Evolutionary conservation across 2,329 filamentous ascomycete species (phyloP).

Genomic region (Aureobasidium uvarum): DNA sequence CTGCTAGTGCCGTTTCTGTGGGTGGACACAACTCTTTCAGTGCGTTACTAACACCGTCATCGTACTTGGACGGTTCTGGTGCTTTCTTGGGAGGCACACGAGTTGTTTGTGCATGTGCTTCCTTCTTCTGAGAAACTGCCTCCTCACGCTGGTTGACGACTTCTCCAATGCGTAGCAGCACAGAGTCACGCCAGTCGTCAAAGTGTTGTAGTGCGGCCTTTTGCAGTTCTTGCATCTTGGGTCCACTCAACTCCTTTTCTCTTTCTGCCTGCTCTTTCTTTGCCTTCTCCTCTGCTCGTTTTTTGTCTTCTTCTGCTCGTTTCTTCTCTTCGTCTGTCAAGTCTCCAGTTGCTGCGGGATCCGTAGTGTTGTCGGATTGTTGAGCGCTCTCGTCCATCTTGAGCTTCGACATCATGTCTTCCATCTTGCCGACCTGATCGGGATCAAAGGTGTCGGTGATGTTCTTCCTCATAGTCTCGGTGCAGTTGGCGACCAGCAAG

Average conservation of each 20-base stretch:
- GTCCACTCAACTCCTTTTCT: conserved; percentile 52
- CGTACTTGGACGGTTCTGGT: conserved; percentile 30
- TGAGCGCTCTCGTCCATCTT: conserved; percentile 29
- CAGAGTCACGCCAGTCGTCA: conserved; percentile 72
- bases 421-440: conserved; percentile 36
- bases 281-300: conserved; percentile 36
- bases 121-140: conserved; percentile 38
- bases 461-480: conserved; percentile 47
- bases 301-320: conserved; percentile 35
- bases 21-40: conserved; percentile 40
- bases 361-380: conserved; percentile 1
- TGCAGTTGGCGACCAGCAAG: conserved; percentile 48
- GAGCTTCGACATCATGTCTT: conserved; percentile 34
- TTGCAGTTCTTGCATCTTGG: conserved; percentile 63
- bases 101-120: conserved; percentile 40
- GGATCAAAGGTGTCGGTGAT: conserved; percentile 47
- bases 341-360: background rate
- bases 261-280: conserved; percentile 40
- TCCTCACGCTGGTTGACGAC: conserved; percentile 50
- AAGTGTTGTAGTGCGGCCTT: conserved; percentile 69
- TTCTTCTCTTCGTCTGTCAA: conserved; percentile 34
- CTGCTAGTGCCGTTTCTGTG: conserved; percentile 40
- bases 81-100: conserved; percentile 34
- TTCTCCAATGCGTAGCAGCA: conserved; percentile 69
- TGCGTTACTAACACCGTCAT: conserved; percentile 36